Percentiles rank a stretch among this genome's conserved stretches.
Conservation (phyloP, 305 asterid species). For the Fraxinus baroniana region DNA sequence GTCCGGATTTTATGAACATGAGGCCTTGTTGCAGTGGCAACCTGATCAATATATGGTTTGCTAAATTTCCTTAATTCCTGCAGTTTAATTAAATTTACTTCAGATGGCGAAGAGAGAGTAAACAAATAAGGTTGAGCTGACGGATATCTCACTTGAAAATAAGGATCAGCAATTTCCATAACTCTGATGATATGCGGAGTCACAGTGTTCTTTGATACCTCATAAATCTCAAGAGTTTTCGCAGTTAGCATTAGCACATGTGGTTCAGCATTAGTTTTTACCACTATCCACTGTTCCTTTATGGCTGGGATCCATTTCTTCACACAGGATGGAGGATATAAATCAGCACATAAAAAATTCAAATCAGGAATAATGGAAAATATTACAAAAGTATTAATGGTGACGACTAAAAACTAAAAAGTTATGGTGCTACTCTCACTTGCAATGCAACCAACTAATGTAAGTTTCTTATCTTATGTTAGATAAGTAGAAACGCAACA, state of each 20-base stretch:
- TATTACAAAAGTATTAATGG: neutral
- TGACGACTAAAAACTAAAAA: neutral
- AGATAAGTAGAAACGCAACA: too few relatives aligned
- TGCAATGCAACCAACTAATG: neutral
- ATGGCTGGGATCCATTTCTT: constrained; percentile 86
- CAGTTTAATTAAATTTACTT: constrained; percentile 22
- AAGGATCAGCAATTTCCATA: constrained; percentile 74
- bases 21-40: constrained; percentile 74
- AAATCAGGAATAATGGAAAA: neutral
- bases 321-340: constrained; percentile 23
- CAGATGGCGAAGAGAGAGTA: constrained; percentile 16
- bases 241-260: constrained; percentile 52
- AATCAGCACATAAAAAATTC: constrained; percentile 8
- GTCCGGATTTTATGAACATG: constrained; percentile 61
- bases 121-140: constrained; percentile 4
- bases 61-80: constrained; percentile 69
- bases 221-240: constrained; percentile 64
- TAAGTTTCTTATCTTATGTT: too few relatives aligned
- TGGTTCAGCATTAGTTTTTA: constrained; percentile 62
- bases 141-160: constrained; percentile 56
- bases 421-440: constrained; percentile 5
- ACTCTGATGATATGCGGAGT: constrained; percentile 67
- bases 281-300: constrained; percentile 73
- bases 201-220: constrained; percentile 51
- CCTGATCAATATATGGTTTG: constrained; percentile 78